A percentile compares a stretch with the other conserved stretches of the same genome.
Evolutionary conservation across 495 filamentous ascomycete genomes (phyloP).

Genomic region (Endocarpon pusillum): DNA sequence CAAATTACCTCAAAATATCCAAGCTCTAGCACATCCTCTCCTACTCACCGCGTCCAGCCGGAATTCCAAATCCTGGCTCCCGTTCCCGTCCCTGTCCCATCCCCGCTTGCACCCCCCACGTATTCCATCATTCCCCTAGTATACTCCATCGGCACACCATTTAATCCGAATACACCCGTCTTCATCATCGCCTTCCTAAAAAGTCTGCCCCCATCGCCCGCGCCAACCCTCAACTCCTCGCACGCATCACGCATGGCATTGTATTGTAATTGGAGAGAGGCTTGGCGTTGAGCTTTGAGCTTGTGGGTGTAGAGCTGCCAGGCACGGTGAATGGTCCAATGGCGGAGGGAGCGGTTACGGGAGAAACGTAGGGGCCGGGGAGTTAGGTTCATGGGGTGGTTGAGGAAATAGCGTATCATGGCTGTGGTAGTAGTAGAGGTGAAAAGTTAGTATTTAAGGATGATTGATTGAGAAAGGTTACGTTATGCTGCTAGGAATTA

Average conservation of each 20-base stretch:
- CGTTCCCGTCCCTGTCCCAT: slow-evolving; percentile 69
- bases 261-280: slow-evolving; percentile 55
- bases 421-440: slow-evolving; percentile 17
- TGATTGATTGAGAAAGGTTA: not conserved
- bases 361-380: slow-evolving; percentile 73
- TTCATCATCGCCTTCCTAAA: slow-evolving; percentile 77
- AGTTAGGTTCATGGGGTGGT: slow-evolving; percentile 33
- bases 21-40: slow-evolving; percentile 4
- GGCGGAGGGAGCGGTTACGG: slow-evolving; percentile 73
- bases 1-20: too few relatives aligned
- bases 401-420: slow-evolving; percentile 47
- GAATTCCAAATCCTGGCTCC: not conserved
- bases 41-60: slow-evolving; percentile 29
- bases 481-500: not conserved
- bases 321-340: slow-evolving; percentile 98
- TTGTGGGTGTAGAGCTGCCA: slow-evolving; percentile 59
- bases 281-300: slow-evolving; percentile 39
- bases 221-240: slow-evolving; percentile 59
- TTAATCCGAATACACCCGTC: slow-evolving; percentile 49
- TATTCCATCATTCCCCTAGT: slow-evolving; percentile 69
- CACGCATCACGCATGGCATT: slow-evolving; percentile 63
- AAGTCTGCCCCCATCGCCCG: slow-evolving; percentile 58
- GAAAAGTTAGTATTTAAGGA: not conserved
- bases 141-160: slow-evolving; percentile 72
- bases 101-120: slow-evolving; percentile 45